These are phyloP conservation scores for Aquilaria agallochum DNA, from an alignment of 441 rosid species.

Conservation along the genomic window DNA sequence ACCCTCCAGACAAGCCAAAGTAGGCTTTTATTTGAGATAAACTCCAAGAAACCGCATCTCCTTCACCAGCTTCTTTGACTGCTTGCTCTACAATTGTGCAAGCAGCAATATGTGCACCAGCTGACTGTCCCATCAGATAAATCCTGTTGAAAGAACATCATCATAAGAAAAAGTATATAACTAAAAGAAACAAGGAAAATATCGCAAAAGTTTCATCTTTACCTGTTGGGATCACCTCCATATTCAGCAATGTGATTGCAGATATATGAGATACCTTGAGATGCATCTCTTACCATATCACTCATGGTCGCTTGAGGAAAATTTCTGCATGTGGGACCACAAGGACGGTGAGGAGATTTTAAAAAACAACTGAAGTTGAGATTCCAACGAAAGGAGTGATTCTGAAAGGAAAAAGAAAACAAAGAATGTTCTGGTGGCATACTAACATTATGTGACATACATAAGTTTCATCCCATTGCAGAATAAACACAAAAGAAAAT, in stretches of 20 bases:
- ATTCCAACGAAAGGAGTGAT: too few relatives aligned
- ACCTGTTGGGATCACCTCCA: constrained; percentile 96
- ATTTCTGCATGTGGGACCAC: constrained; percentile 53
- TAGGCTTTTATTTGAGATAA: constrained; percentile 77
- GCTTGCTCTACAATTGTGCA: constrained; percentile 89
- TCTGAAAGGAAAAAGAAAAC: too few relatives aligned
- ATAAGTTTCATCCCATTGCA: too few relatives aligned
- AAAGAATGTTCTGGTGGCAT: too few relatives aligned
- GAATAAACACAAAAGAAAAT: too few relatives aligned
- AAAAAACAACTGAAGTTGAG: too few relatives aligned
- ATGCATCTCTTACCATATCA: constrained; percentile 91
- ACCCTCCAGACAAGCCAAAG: constrained; percentile 97
- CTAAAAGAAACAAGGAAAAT: neutral
- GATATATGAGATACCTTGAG: constrained; percentile 82
- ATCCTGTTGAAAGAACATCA: constrained; percentile 40
- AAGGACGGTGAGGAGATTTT: constrained; percentile 5
- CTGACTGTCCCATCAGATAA: constrained; percentile 96
- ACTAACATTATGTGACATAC: too few relatives aligned
- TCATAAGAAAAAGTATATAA: constrained; percentile 4
- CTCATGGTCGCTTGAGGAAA: constrained; percentile 94
- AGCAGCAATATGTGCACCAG: constrained; percentile 97
- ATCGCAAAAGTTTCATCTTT: neutral
- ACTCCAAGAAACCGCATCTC: constrained; percentile 78
- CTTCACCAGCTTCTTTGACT: constrained; percentile 74
- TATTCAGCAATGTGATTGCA: constrained; percentile 77